Evolutionary conservation across 1,139 yeast genomes (phyloP).

Genomic region (Meyerozyma smithsonii): DNA sequence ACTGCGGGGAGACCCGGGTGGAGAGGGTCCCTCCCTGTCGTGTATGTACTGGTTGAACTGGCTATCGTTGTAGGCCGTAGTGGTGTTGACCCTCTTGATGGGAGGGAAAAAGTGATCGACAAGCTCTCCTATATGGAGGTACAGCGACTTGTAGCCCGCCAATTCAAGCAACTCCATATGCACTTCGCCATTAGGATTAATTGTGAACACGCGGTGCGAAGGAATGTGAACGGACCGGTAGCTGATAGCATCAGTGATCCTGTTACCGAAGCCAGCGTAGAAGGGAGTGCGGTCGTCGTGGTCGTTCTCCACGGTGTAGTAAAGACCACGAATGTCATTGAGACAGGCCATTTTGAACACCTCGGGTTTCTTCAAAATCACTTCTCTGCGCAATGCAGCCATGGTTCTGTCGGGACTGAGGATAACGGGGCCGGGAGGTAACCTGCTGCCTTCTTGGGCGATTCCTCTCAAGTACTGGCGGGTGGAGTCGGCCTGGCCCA

Average conservation of each 20-base stretch:
- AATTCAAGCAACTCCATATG: slow-evolving; percentile 94
- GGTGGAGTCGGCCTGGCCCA: slow-evolving; percentile 94
- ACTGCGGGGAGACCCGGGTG: slow-evolving; percentile 11
- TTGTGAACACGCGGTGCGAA: slow-evolving; percentile 90
- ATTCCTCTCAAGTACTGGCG: slow-evolving; percentile 78
- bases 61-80: slow-evolving; percentile 30
- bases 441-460: slow-evolving; percentile 61
- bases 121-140: slow-evolving; percentile 84
- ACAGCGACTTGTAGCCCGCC: slow-evolving; percentile 88
- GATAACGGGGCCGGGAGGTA: slow-evolving; percentile 93
- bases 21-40: neutral
- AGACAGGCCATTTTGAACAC: slow-evolving; percentile 97
- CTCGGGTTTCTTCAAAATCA: slow-evolving; percentile 91
- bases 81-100: slow-evolving; percentile 39
- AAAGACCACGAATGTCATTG: slow-evolving; percentile 72
- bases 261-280: slow-evolving; percentile 96
- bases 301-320: slow-evolving; percentile 29
- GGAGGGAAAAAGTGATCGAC: slow-evolving; percentile 99
- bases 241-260: slow-evolving; percentile 95
- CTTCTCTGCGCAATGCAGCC: slow-evolving; percentile 90
- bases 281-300: slow-evolving; percentile 63
- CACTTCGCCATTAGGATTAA: slow-evolving; percentile 94
- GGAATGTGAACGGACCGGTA: slow-evolving; percentile 94
- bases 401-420: slow-evolving; percentile 94
- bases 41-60: slow-evolving; percentile 34